Base-by-base conservation (phyloP, 129 eudicot species). In the Helichrysum umbraculigerum region DNA sequence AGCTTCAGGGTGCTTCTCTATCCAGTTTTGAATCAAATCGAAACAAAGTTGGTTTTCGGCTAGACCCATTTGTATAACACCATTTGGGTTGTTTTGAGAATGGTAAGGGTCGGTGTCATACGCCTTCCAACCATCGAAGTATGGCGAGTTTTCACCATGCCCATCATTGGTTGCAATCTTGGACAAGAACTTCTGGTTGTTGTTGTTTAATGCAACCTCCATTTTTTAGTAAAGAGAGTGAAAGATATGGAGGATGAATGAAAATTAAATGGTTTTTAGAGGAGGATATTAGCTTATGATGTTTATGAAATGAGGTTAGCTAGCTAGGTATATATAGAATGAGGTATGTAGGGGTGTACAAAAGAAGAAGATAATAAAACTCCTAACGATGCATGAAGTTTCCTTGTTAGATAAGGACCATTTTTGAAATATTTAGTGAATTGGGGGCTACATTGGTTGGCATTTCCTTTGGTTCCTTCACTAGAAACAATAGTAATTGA, bases 61-160 rank as follows among this genome's bases (percentile, higher is more conserved):
- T 58, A 88, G 92, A 30, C 89, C 92, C 92, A 83, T 88, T 71
- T 88, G 93, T 42, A 88, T 88, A 70, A 88, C 93, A 1, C 93
- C 93, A 29, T 58, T 67, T 4, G 85, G 87, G 76, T 88, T 88
- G 47, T 54, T 50, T 4, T 25, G 32, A 4, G 79, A 78, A 61
- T 88, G 86, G 66, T 80, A 88, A 66, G 93, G 90, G 71, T 86
- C 39, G 3, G 78, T 72, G 7, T 88, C 88, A 16, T 85, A 88
- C 1, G 90, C 93, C 61, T 88, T 88, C 93, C 90, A 85, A n/a
- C 93, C 93, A 73, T 88, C 93, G n/a, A 88, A 88, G 71, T 88
- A 88, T 1, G 93, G 86, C 0, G 93, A 88, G 70, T 83, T 86
- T 88, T 88, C 93, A 0, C 93, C 93, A 70, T 88, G 93, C 33